Base-by-base conservation (phyloP, 2,329 filamentous ascomycete genomes). In the Apiospora pterosperma region DNA sequence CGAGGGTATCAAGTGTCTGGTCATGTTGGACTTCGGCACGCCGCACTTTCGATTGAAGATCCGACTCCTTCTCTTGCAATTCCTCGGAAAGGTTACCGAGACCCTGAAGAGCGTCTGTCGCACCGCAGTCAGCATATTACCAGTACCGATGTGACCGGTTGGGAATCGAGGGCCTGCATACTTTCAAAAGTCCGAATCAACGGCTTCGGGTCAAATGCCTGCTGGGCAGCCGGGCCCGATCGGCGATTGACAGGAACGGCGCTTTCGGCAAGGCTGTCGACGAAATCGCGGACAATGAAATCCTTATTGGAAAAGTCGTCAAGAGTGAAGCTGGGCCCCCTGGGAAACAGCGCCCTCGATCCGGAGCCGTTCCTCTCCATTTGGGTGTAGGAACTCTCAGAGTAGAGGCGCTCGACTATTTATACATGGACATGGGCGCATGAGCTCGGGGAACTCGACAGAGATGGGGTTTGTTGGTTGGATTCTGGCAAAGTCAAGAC, bases 201-300 rank as follows among this genome's bases (percentile, higher is more conserved):
- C 36, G 96, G 96, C 79, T 99, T 99, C 0, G 96, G 93, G 74
- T 99, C 96, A 80, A 99, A 99, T 5, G 84, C 80, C 67, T 85
- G 84, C 74, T 82, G 84, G 14, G 28, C 21, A 67, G 81, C 82
- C 68, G 86, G 84, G 8, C 87, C 89, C 16, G 94, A 97, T 66
- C 92, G 90, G 63, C 96, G 92, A 73, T 90, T 92, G 25, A 85
- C 83, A n/a, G 92, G 90, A 39, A 93, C 86, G 25, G 93, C 92
- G 70, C 85, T 91, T 68, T 98, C 94, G 61, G 95, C 96, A 65
- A 99, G 88, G 62, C 90, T 88, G 76, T 99, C 96, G 72, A 99
- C 90, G 76, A 99, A 99, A 80, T 99, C 96, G 74, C 97, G 93
- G 69, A 98, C 95, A 68, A 98, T 97, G 75, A 98, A 99, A 80